phyloP scores from a whole-genome alignment of 192 early-diverging fungal genomes.

The Glomus cerebriforme region DNA sequence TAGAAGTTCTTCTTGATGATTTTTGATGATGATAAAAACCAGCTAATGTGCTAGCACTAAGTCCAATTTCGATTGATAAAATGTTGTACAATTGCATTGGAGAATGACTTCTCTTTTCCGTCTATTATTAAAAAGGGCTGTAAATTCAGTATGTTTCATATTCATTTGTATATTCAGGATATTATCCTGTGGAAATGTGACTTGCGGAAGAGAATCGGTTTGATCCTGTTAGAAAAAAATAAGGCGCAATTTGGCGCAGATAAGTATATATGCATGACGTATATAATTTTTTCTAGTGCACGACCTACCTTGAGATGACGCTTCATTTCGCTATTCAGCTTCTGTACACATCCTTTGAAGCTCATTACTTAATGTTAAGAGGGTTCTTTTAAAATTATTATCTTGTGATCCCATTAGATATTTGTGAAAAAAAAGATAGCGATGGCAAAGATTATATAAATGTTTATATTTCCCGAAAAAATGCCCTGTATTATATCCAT shows the following conservation, averaged over 20 bases:
- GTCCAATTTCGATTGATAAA: not conserved
- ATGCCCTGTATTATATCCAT: too few species aligned
- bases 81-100: not conserved
- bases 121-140: not conserved
- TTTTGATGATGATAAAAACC: conserved; percentile 1
- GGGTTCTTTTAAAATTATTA: too few species aligned
- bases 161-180: not conserved
- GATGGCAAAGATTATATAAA: too few species aligned
- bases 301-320: too few species aligned
- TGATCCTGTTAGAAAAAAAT: too few species aligned
- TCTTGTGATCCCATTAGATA: too few species aligned
- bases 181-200: not conserved
- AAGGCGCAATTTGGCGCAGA: not conserved
- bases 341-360: too few species aligned
- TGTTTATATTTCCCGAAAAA: too few species aligned
- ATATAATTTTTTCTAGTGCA: not conserved
- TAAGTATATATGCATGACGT: too few species aligned
- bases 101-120: not conserved
- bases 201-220: not conserved
- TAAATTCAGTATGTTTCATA: conserved; percentile 3
- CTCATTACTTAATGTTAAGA: too few species aligned
- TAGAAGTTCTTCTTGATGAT: not conserved
- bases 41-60: conserved; percentile 1
- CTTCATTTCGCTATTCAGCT: too few species aligned
- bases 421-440: too few species aligned